Evolutionary conservation across 2,329 filamentous ascomycete species (phyloP).

Genomic region (Venturiaceae sp.): DNA sequence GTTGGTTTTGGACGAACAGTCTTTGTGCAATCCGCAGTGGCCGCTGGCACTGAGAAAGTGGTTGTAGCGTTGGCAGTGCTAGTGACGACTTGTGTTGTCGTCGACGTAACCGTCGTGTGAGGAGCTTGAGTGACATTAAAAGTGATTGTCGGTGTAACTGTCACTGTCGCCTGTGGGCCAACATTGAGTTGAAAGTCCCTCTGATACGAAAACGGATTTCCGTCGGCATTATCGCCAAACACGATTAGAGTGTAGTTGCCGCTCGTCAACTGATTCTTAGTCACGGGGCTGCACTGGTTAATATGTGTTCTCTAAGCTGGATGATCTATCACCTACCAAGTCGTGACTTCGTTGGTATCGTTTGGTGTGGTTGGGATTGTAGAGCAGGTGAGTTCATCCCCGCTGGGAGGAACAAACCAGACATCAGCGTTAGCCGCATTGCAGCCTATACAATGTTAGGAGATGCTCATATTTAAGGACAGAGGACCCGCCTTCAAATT

Average conservation of each 20-base stretch:
- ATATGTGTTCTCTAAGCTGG: not conserved
- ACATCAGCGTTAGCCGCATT: conserved; percentile 29
- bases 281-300: not conserved
- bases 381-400: conserved; percentile 30
- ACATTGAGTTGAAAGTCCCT: conserved; percentile 29
- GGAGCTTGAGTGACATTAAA: conserved; percentile 11
- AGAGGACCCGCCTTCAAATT: conserved; percentile 20
- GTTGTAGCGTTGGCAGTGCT: conserved; percentile 14
- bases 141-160: conserved; percentile 13
- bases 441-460: conserved; percentile 18
- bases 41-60: conserved; percentile 13
- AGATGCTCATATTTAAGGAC: not conserved
- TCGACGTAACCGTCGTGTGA: conserved; percentile 12
- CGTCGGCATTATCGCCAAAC: conserved; percentile 33
- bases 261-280: conserved; percentile 32
- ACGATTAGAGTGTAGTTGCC: conserved; percentile 34
- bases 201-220: conserved; percentile 34
- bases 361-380: conserved; percentile 29
- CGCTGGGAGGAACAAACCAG: conserved; percentile 31
- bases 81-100: conserved; percentile 11
- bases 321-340: conserved; percentile 18
- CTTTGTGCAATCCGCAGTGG: conserved; percentile 15
- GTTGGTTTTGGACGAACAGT: conserved; percentile 16
- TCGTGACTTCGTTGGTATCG: conserved; percentile 27
- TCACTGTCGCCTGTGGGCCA: conserved; percentile 23